Evolutionary conservation across 2,329 filamentous ascomycete genomes (phyloP).

Genomic region (Amphichorda felina): DNA sequence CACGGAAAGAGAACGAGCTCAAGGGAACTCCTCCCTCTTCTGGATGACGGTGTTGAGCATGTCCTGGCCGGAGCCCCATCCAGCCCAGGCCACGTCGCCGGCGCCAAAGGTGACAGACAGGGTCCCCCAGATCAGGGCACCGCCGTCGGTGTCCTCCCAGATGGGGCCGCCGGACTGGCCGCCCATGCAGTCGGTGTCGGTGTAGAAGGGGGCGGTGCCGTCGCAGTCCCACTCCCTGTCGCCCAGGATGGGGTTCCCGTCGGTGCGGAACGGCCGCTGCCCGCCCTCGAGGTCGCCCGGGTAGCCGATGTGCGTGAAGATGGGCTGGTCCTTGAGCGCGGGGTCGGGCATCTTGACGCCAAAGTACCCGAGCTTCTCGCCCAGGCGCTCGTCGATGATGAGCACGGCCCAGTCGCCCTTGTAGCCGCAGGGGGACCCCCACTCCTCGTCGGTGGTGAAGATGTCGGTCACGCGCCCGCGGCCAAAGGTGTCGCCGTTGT

Average conservation of each 20-base stretch:
- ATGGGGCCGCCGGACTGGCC: conserved; percentile 8
- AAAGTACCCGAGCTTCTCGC: conserved; percentile 12
- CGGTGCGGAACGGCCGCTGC: conserved; percentile 6
- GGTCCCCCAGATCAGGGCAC: conserved; percentile 5
- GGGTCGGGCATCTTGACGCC: conserved; percentile 9
- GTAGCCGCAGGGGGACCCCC: conserved; percentile 7
- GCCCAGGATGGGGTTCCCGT: conserved; percentile 3
- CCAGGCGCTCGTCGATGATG: conserved; percentile 12
- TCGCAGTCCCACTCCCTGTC: conserved; percentile 5
- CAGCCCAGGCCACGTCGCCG: conserved; percentile 2
- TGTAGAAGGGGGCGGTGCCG: conserved; percentile 5
- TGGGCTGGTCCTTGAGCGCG: conserved; percentile 6
- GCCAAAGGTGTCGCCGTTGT: conserved; percentile 9
- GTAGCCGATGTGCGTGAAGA: conserved; percentile 10
- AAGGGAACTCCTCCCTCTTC: conserved; percentile 3
- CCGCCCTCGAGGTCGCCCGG: conserved; percentile 8
- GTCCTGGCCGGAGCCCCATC: conserved; percentile 5
- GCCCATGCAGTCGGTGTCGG: conserved; percentile 6
- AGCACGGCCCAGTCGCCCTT: conserved; percentile 15
- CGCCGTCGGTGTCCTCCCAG: conserved; percentile 5
- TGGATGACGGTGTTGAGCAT: conserved; percentile 4
- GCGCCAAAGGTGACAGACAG: conserved; percentile 4
- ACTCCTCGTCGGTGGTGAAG: not conserved
- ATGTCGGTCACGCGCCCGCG: not conserved
- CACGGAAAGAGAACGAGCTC: no score